These are phyloP conservation scores for Wickerhamiella azymoides DNA, from an alignment of 805 yeast genomes.

Conservation along the genomic window DNA sequence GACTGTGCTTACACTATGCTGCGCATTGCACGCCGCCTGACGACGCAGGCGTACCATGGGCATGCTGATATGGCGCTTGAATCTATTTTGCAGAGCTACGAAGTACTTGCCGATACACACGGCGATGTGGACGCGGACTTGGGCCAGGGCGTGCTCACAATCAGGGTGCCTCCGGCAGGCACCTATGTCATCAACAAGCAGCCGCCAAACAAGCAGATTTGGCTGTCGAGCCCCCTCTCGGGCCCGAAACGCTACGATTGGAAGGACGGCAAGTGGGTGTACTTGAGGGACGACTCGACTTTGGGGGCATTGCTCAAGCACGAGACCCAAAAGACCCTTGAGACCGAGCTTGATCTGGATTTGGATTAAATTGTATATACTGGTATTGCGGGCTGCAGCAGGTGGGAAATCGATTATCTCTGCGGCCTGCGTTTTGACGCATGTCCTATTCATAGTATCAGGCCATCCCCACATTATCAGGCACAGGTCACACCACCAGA, in stretches of 20 bases:
- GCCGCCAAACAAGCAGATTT: constrained; percentile 93
- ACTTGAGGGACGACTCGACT: constrained; percentile 50
- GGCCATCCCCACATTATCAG: too few species aligned
- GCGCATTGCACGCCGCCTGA: background rate
- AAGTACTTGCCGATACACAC: constrained; percentile 43
- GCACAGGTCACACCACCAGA: too few species aligned
- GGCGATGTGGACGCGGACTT: constrained; percentile 66
- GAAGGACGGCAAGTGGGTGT: constrained; percentile 62
- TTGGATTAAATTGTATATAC: constrained; percentile 8
- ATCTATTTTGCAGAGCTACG: constrained; percentile 48
- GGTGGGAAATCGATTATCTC: too few species aligned
- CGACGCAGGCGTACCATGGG: constrained; percentile 35
- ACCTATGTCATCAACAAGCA: constrained; percentile 90
- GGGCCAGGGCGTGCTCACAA: constrained; percentile 74
- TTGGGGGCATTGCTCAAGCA: constrained; percentile 35
- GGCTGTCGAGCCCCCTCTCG: constrained; percentile 87
- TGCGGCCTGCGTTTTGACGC: too few species aligned
- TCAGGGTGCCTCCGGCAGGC: constrained; percentile 58
- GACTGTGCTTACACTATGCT: background rate
- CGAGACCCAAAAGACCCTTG: constrained; percentile 30
- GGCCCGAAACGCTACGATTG: constrained; percentile 83
- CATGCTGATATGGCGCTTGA: constrained; percentile 61
- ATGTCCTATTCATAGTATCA: too few species aligned
- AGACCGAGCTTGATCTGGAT: constrained; percentile 14
- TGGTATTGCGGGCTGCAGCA: too few species aligned